Percentiles rank a stretch among this genome's conserved stretches.
These are phyloP conservation scores for Mychonastes homosphaera DNA, from an alignment of 139 green algal species.

Conservation along the genomic window DNA sequence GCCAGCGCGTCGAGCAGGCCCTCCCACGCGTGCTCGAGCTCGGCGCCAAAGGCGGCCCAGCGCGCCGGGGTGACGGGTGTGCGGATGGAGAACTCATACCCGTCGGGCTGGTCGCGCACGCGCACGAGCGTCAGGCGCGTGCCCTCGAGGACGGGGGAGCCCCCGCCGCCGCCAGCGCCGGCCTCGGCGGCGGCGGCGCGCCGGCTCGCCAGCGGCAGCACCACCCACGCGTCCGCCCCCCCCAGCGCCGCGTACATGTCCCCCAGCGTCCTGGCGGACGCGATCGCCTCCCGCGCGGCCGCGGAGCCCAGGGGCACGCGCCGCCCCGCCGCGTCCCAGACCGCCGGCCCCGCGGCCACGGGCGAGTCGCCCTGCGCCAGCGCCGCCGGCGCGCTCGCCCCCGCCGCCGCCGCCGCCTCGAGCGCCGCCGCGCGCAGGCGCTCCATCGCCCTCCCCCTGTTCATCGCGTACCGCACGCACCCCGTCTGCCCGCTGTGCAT, in stretches of 20 bases:
- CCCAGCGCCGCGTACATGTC: conserved; percentile 55
- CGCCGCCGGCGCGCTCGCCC: too few relatives aligned
- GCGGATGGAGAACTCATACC: conserved; percentile 81
- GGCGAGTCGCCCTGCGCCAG: conserved; percentile 35
- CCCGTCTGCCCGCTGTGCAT: conserved; percentile 88
- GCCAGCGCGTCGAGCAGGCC: conserved; percentile 38
- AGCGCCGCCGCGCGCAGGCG: too few relatives aligned
- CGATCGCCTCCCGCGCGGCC: conserved; percentile 31
- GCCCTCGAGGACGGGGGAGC: conserved; percentile 53
- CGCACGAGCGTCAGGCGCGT: conserved; percentile 73
- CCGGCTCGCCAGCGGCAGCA: conserved; percentile 70
- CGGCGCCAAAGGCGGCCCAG: conserved; percentile 75
- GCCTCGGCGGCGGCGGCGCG: conserved; percentile 27
- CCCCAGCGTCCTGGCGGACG: conserved; percentile 34
- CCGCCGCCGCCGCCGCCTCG: too few relatives aligned
- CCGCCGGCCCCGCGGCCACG: too few relatives aligned
- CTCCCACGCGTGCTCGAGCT: conserved; percentile 63
- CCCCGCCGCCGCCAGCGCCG: background rate
- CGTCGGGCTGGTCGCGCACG: conserved; percentile 44
- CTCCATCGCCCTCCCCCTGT: conserved; percentile 49
- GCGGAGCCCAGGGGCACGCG: conserved; percentile 37
- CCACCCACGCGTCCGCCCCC: conserved; percentile 69
- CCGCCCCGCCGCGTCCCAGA: conserved; percentile 47
- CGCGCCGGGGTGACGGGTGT: conserved; percentile 73
- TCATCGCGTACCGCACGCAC: conserved; percentile 86